Evolutionary conservation across 108 stramenopile species (phyloP), one percentile per base, ranked within the genome.

Genomic region (Epithemia pelagica): DNA sequence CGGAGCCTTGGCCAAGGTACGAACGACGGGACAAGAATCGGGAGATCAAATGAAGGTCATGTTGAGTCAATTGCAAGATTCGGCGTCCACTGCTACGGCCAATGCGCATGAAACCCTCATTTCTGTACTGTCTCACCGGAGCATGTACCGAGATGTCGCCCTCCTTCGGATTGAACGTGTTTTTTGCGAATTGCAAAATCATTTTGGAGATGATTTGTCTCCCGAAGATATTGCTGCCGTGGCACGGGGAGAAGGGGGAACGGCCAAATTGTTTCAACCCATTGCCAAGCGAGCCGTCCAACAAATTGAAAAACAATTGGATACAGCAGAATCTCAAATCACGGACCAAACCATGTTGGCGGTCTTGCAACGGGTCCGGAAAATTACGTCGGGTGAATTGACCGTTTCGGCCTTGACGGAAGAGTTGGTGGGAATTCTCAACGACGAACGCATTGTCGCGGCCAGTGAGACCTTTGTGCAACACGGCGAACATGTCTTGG

Each of bases 91-190:
- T 2, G 72, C 71, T 5, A 73, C 84, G 52, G 82, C 71, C 60
- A 78, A 82, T 30, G 74, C 93, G n/a, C 82, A 90, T 61, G 93
- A 94, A 83, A 82, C 93, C 0, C 62, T 94, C 25, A 89, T 94
- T 65, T 80, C 93, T 8, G 74, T 91, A 2, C 73, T 94, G 32
- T 81, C 90, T 0, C 65, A 74, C 23, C 67, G 75, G 33, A 86
- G 76, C 64, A 66, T 74, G 31, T 91, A 91, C 68, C 77, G 87
- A 20, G 94, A 95, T 61, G 68, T 79, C 10, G 88, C 83, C 0
- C 77, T 95, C 52, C 54, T 90, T 15, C 80, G 82, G 46, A 65
- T 95, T 21, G 94, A 95, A 68, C 79, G 80, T 15, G 80, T 83
- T 2, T 74, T 95, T 54, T 74, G 89, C 59, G 82, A 83, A 61